A percentile compares a stretch with the other conserved stretches of the same genome.
Evolutionary conservation across 176 grass and related monocot genomes (phyloP).

Genomic region (Oryza coarctata): DNA sequence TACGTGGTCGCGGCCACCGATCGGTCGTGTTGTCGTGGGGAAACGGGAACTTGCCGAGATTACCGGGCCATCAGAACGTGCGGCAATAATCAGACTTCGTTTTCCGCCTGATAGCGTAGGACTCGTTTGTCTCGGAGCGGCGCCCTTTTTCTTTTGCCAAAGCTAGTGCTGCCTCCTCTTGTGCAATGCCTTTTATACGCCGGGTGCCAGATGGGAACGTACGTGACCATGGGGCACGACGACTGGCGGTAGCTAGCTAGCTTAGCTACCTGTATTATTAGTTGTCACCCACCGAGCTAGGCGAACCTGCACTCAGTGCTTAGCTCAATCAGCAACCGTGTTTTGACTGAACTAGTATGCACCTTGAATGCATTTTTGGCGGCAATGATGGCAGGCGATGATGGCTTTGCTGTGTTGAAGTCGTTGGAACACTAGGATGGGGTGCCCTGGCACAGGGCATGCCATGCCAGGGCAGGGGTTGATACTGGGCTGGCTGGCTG

Average conservation of each 20-base stretch:
- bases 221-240: not conserved
- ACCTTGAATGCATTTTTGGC: conserved; percentile 31
- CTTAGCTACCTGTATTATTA: not conserved
- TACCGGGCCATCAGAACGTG: not conserved
- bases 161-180: not conserved
- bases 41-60: not conserved
- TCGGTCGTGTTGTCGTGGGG: not conserved
- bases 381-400: conserved; percentile 15
- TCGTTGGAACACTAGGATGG: conserved; percentile 10
- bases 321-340: conserved; percentile 1
- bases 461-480: not conserved
- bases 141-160: not conserved
- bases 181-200: conserved; percentile 2
- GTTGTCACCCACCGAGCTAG: conserved; percentile 16
- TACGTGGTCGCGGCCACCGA: conserved; percentile 1
- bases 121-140: conserved; percentile 15
- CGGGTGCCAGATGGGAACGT: not conserved
- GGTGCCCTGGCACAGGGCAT: conserved; percentile 4
- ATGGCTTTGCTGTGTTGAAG: not conserved
- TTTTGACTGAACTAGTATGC: conserved; percentile 49
- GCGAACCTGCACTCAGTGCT: not conserved
- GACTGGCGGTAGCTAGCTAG: not conserved
- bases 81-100: not conserved
- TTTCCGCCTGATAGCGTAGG: conserved; percentile 4
- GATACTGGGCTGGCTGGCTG: not conserved